A percentile compares a stretch with the other conserved stretches of the same genome.
Conservation (phyloP, 2,329 filamentous ascomycete genomes). For the Nothophaeocryptopus gaeumannii region DNA sequence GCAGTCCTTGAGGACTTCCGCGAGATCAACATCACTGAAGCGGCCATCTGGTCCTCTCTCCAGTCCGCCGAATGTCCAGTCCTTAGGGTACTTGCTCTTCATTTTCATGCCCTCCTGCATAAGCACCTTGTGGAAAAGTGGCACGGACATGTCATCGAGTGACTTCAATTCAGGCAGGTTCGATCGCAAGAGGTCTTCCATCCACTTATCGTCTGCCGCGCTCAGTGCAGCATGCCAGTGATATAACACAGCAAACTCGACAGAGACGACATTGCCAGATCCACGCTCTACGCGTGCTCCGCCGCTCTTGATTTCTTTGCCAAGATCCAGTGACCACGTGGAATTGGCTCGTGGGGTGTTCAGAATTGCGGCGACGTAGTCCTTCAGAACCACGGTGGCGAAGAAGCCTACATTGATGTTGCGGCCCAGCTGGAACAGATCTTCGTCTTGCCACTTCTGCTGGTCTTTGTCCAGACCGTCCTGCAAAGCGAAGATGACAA, state of each 20-base stretch:
- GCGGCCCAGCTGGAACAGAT: constrained; percentile 47
- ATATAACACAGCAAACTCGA: constrained; percentile 49
- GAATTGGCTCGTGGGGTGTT: constrained; percentile 47
- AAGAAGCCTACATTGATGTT: constrained; percentile 51
- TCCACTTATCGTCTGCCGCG: constrained; percentile 47
- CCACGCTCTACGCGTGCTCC: constrained; percentile 43
- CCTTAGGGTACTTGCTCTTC: constrained; percentile 30
- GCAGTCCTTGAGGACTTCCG: constrained; percentile 45
- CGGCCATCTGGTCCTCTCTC: constrained; percentile 42
- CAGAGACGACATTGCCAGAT: constrained; percentile 45
- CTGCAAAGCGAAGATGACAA: too few species aligned
- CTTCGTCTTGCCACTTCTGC: constrained; percentile 45
- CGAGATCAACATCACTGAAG: constrained; percentile 46
- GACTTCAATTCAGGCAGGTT: constrained; percentile 41
- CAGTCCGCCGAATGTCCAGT: constrained; percentile 45
- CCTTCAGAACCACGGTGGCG: constrained; percentile 45
- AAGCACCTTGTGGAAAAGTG: constrained; percentile 44
- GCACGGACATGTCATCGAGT: constrained; percentile 43
- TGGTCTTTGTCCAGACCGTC: constrained; percentile 1
- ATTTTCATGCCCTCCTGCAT: constrained; percentile 38
- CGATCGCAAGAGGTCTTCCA: constrained; percentile 40
- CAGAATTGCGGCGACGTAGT: constrained; percentile 49
- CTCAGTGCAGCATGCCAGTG: constrained; percentile 49
- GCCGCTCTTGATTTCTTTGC: constrained; percentile 45
- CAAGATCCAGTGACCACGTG: constrained; percentile 46